Evolutionary conservation across 768 basidiomycete genomes (phyloP).

Genomic region (Pholiota conissans): DNA sequence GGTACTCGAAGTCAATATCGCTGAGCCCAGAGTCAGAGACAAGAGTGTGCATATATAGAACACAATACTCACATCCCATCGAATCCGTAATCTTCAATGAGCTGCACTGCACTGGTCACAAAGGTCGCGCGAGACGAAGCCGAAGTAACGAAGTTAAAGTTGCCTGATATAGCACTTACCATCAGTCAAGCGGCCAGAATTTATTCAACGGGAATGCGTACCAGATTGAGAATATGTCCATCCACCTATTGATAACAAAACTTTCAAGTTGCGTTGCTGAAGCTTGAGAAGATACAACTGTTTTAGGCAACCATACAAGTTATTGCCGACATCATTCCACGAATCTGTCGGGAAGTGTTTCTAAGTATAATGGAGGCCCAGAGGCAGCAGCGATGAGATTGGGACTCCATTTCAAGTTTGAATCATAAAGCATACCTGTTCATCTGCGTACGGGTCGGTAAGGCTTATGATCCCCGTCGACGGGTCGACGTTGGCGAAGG

Average conservation of each 20-base stretch:
- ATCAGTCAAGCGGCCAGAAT: not conserved
- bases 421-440: conserved; percentile 41
- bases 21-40: conserved; percentile 29
- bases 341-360: conserved; percentile 74
- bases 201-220: conserved; percentile 13
- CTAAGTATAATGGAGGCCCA: conserved; percentile 28
- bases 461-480: conserved; percentile 61
- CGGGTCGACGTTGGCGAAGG: conserved; percentile 74
- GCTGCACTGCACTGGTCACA: conserved; percentile 56
- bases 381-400: conserved; percentile 12
- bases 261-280: conserved; percentile 52
- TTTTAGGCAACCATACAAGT: conserved; percentile 81
- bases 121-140: conserved; percentile 53
- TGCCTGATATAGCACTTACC: conserved; percentile 34
- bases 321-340: conserved; percentile 75
- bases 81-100: conserved; percentile 76
- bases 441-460: conserved; percentile 76
- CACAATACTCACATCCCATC: conserved; percentile 63
- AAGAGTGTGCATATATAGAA: not conserved
- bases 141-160: conserved; percentile 65
- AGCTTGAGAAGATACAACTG: conserved; percentile 68
- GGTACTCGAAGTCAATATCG: conserved; percentile 82
- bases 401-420: not conserved
- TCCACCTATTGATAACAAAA: conserved; percentile 54
- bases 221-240: conserved; percentile 71